phyloP scores from a whole-genome alignment of 164 flowering plant genomes.

The Stephania cephalantha region DNA sequence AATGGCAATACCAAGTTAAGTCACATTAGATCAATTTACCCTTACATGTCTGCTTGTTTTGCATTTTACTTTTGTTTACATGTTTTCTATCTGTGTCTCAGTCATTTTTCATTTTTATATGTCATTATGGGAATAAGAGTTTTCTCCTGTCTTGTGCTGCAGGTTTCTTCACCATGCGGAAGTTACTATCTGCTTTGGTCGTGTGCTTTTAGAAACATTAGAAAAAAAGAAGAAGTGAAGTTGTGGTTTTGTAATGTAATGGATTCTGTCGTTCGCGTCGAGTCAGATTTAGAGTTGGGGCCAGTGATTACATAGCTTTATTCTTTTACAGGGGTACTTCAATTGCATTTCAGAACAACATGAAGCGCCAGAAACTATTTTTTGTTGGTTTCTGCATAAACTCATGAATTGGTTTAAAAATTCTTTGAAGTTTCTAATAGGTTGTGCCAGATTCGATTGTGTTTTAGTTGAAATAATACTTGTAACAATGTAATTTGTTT shows the following conservation, averaged over 20 bases:
- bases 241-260: constrained; percentile 9
- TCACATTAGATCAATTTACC: no score
- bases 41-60: neutral
- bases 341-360: neutral
- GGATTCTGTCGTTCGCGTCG: neutral
- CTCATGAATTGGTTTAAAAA: neutral
- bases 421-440: constrained; percentile 7
- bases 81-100: neutral
- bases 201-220: neutral
- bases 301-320: neutral
- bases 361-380: constrained; percentile 20
- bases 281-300: neutral
- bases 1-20: neutral
- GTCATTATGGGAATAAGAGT: neutral
- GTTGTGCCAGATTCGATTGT: constrained; percentile 15
- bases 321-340: constrained; percentile 12
- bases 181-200: neutral
- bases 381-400: constrained; percentile 14
- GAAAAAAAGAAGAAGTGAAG: neutral
- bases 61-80: neutral
- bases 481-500: neutral
- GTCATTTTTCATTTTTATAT: neutral
- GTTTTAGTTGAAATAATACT: constrained; percentile 4
- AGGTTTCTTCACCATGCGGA: constrained; percentile 12
- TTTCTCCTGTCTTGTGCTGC: constrained; percentile 10